phyloP scores from a whole-genome alignment of 2,329 filamentous ascomycete genomes.

The Tolypocladium pustulatum region DNA sequence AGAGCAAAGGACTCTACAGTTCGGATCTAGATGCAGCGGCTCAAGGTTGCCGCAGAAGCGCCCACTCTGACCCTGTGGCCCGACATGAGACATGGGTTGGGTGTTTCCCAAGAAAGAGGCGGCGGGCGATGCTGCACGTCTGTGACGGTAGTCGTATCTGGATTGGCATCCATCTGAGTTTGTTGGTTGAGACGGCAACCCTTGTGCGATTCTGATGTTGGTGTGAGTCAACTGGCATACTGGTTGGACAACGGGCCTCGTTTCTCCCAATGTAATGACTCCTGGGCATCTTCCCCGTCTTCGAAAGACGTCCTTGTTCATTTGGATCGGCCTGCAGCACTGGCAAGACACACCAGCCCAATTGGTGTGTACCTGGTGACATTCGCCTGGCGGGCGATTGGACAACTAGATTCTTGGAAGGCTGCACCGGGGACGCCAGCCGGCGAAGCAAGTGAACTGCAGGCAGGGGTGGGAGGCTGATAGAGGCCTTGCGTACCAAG shows the following conservation, averaged over 20 bases:
- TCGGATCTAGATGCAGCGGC: background rate
- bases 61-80: background rate
- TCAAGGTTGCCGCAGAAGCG: background rate
- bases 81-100: background rate
- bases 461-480: background rate
- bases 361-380: background rate
- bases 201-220: background rate
- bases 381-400: background rate
- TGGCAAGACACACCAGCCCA: background rate
- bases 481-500: background rate
- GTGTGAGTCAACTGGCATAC: too few species aligned
- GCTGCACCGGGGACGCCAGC: background rate
- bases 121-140: background rate
- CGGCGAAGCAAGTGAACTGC: background rate
- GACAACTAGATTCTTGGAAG: background rate
- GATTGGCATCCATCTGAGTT: background rate
- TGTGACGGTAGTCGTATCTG: background rate
- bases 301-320: background rate
- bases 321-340: background rate
- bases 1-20: background rate
- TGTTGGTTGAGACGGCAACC: background rate
- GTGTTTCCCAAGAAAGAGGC: background rate
- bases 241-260: background rate
- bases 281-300: background rate
- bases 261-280: background rate